phyloP scores from a whole-genome alignment of 2,329 filamentous ascomycete genomes.

The Geosmithia morbida region DNA sequence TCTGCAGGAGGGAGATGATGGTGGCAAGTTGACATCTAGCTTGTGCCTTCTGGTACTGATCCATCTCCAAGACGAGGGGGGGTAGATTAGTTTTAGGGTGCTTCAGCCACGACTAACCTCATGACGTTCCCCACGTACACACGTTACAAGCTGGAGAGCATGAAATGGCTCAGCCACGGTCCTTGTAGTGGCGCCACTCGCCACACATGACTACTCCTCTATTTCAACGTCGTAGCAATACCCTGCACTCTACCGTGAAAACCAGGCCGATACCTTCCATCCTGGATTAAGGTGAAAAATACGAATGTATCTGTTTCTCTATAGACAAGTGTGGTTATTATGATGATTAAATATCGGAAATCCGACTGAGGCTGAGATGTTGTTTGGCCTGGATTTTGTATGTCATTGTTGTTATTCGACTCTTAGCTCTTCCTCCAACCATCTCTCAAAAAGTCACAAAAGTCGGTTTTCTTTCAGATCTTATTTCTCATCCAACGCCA shows the following conservation, averaged over 20 bases:
- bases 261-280: too few relatives aligned
- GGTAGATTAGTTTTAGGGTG: background rate
- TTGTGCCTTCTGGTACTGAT: background rate
- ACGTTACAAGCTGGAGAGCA: background rate
- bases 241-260: too few relatives aligned
- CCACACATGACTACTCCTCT: too few relatives aligned
- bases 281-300: too few relatives aligned
- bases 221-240: too few relatives aligned
- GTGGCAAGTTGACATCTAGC: background rate
- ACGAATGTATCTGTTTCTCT: too few relatives aligned
- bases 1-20: background rate
- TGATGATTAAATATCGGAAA: too few relatives aligned
- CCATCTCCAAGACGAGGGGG: background rate
- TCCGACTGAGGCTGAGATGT: too few relatives aligned
- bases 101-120: slow-evolving; percentile 12
- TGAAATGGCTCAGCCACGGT: background rate
- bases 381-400: too few relatives aligned
- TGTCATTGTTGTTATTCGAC: background rate
- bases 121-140: slow-evolving; percentile 22
- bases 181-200: background rate
- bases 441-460: background rate
- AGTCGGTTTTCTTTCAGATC: background rate
- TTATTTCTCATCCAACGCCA: slow-evolving; percentile 10
- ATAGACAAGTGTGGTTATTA: too few relatives aligned
- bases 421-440: background rate